Evolutionary conservation across 1,284 basidiomycete species (phyloP), one percentile per base, ranked within the genome.

Genomic region (Marasmius tenuissimus): DNA sequence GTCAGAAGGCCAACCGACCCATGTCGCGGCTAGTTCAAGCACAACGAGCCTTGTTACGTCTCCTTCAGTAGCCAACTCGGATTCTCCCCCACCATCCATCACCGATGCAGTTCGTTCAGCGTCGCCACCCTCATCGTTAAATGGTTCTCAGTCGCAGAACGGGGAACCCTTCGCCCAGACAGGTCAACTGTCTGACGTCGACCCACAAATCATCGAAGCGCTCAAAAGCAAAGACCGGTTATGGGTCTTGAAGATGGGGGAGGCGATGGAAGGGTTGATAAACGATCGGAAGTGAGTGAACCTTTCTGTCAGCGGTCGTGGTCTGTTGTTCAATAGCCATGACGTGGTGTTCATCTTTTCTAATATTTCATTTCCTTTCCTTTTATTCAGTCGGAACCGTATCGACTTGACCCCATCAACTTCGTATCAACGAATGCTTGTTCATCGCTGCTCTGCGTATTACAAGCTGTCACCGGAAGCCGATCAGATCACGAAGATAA

Each of bases 211-310:
- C 68, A 66, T 91, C 65, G 92, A 93, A 73, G 92, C 92, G n/a
- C 86, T 94, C 63, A 85, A 80, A 73, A 88, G 87, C 80, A 94
- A 94, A 77, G 92, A 94, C 73, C 82, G 92, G 69, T 80, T 94
- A 63, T 94, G 89, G 72, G 91, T 94, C 49, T 77, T 94, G 67
- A 92, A 91, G 78, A 81, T 93, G 20, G 92, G 90, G 62, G 92
- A 93, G 75, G 80, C 80, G 67, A 91, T 94, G 84, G 92, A 94
- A 74, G 75, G 75, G 57, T 80, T 94, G 70, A 90, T 94, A 70
- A 82, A 73, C 62, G 91, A 92, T 71, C 83, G 81, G 69, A 85
- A 83, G 88, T 90, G 66, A 64, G 86, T 82, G 39, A 66, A n/a
- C 18, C 11, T 45, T 27, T 20, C 10, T 2, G 34, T 54, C 16